A percentile compares a stretch with the other conserved stretches of the same genome.
phyloP scores from a whole-genome alignment of 129 eudicot species.

The Flaveria brownii region DNA sequence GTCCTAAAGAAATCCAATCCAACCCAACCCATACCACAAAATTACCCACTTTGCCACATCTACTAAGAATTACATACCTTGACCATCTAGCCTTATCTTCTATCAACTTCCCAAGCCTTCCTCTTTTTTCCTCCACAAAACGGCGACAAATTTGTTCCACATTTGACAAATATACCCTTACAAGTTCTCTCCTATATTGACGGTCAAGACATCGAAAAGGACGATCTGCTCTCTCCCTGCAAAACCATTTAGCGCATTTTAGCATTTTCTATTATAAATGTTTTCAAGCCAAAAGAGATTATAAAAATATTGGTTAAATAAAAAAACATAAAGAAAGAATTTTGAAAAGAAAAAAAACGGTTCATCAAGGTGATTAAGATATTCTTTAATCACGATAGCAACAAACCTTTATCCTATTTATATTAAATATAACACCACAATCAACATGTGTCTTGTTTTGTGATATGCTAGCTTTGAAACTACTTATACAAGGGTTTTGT shows the following conservation, averaged over 20 bases:
- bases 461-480: slow-evolving; percentile 1
- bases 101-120: slow-evolving; percentile 80
- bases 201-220: slow-evolving; percentile 94
- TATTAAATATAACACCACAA: not conserved
- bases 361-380: not conserved
- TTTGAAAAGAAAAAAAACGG: not conserved
- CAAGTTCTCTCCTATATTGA: slow-evolving; percentile 93
- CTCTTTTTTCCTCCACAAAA: slow-evolving; percentile 85
- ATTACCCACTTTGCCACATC: not conserved
- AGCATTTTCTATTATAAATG: slow-evolving; percentile 18
- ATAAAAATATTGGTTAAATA: not conserved
- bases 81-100: slow-evolving; percentile 98
- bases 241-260: slow-evolving; percentile 27
- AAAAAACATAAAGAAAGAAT: not conserved
- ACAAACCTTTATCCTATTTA: slow-evolving; percentile 10
- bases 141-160: slow-evolving; percentile 98
- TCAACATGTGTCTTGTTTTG: not conserved
- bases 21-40: not conserved
- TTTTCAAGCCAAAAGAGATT: slow-evolving; percentile 1
- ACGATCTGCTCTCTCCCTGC: slow-evolving; percentile 85
- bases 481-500: not conserved
- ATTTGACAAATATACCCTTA: slow-evolving; percentile 87
- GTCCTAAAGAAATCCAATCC: not conserved
- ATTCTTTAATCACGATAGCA: not conserved
- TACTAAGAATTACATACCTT: slow-evolving; percentile 50